phyloP scores from a whole-genome alignment of 179 eudicot species.

The Gypsophila paniculata region DNA sequence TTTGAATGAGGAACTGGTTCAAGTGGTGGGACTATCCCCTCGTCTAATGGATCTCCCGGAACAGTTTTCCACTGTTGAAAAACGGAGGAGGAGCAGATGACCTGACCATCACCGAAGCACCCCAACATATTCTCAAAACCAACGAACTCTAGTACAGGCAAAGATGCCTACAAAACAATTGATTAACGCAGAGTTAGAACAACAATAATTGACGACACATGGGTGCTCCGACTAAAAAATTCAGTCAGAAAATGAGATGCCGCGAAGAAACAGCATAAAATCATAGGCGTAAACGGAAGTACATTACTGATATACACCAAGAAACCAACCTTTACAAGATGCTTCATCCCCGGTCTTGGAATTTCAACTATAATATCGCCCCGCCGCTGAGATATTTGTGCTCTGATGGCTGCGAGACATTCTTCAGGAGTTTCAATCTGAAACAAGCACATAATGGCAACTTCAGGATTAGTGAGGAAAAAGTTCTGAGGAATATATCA shows the following conservation, averaged over 20 bases:
- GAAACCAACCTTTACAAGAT: constrained; percentile 73
- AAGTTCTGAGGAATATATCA: too few species aligned
- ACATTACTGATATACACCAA: not conserved
- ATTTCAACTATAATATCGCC: constrained; percentile 95
- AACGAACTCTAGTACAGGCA: constrained; percentile 88
- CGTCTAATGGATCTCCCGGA: constrained; percentile 96
- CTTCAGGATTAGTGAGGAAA: not conserved
- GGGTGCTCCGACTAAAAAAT: too few species aligned
- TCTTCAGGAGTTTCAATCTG: constrained; percentile 99
- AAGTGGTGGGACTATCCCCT: constrained; percentile 82
- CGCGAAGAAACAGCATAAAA: too few species aligned
- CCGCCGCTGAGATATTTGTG: constrained; percentile 89
- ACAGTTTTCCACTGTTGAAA: constrained; percentile 98
- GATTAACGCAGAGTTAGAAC: constrained; percentile 6
- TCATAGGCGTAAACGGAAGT: not conserved
- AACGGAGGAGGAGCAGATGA: constrained; percentile 73
- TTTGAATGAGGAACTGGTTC: constrained; percentile 84
- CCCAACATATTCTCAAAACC: constrained; percentile 97
- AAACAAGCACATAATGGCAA: constrained; percentile 19
- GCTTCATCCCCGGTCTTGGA: constrained; percentile 96
- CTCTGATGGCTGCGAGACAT: constrained; percentile 85
- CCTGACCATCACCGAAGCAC: constrained; percentile 97
- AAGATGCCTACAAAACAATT: constrained; percentile 57
- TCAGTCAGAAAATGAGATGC: too few species aligned
- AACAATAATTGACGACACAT: too few species aligned